Evolutionary conservation across 2,329 filamentous ascomycete species (phyloP).

Genomic region (Fusarium longipes): DNA sequence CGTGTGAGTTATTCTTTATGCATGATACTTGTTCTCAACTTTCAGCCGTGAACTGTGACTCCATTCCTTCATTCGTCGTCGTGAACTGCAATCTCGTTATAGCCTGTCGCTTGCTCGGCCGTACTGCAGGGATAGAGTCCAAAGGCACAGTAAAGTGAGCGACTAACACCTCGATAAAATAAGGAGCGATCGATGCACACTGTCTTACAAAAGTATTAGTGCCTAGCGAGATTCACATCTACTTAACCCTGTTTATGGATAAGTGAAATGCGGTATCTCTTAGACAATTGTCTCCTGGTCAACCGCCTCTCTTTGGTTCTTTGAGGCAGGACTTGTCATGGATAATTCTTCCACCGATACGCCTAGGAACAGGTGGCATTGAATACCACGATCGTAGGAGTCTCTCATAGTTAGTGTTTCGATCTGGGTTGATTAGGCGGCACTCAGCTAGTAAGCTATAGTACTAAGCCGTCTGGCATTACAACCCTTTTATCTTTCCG

Average conservation of each 20-base stretch:
- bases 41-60: background rate
- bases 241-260: background rate
- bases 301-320: background rate
- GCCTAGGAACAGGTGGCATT: background rate
- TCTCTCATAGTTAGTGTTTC: background rate
- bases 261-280: background rate
- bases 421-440: background rate
- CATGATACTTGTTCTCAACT: background rate
- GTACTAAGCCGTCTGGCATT: background rate
- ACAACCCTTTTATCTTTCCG: background rate
- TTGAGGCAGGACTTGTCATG: background rate
- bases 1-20: background rate
- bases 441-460: background rate
- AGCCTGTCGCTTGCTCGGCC: background rate
- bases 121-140: background rate
- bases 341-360: background rate
- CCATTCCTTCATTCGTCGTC: background rate
- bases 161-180: background rate
- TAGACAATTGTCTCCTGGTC: background rate
- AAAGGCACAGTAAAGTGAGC: background rate
- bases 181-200: background rate
- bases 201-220: background rate
- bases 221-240: background rate
- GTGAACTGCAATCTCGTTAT: slow-evolving; percentile 9
- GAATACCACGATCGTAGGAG: background rate